These are phyloP conservation scores for Talaromyces adpressus DNA, from an alignment of 495 filamentous ascomycete genomes.

Conservation along the genomic window DNA sequence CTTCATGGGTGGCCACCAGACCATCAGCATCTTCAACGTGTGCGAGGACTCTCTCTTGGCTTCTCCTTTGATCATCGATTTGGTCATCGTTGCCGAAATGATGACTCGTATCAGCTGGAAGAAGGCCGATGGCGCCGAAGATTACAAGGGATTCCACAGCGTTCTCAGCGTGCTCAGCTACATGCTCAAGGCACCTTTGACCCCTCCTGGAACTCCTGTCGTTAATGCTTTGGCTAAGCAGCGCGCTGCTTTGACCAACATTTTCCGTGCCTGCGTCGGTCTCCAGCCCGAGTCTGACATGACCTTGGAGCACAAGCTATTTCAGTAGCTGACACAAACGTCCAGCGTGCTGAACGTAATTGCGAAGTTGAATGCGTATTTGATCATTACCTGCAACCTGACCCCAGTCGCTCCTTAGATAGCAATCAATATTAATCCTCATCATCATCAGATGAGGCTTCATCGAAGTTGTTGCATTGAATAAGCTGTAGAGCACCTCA, in stretches of 20 bases:
- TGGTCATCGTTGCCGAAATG: conserved; percentile 87
- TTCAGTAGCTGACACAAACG: conserved; percentile 33
- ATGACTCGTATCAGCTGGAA: conserved; percentile 98
- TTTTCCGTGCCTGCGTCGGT: conserved; percentile 97
- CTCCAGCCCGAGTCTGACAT: conserved; percentile 98
- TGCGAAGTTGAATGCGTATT: not conserved
- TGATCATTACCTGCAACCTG: conserved; percentile 3
- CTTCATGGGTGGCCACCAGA: conserved; percentile 98
- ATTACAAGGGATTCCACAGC: conserved; percentile 91
- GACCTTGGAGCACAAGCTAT: conserved; percentile 99
- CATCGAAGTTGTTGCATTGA: not conserved
- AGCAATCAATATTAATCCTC: not conserved
- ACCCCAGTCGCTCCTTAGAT: conserved; percentile 5
- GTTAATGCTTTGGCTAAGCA: conserved; percentile 97
- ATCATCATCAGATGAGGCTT: not conserved
- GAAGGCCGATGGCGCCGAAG: conserved; percentile 49
- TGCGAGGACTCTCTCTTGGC: conserved; percentile 97
- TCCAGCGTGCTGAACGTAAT: not conserved
- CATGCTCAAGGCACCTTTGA: conserved; percentile 98
- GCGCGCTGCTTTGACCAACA: conserved; percentile 89
- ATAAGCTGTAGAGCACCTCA: not conserved
- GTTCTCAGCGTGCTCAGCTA: conserved; percentile 97
- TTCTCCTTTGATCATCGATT: conserved; percentile 96
- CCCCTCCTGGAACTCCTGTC: conserved; percentile 90
- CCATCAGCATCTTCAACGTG: conserved; percentile 96